Percentiles rank a stretch among this genome's conserved stretches.
phyloP scores from a whole-genome alignment of 2,329 filamentous ascomycete species.

The Acrocalymma vagum region DNA sequence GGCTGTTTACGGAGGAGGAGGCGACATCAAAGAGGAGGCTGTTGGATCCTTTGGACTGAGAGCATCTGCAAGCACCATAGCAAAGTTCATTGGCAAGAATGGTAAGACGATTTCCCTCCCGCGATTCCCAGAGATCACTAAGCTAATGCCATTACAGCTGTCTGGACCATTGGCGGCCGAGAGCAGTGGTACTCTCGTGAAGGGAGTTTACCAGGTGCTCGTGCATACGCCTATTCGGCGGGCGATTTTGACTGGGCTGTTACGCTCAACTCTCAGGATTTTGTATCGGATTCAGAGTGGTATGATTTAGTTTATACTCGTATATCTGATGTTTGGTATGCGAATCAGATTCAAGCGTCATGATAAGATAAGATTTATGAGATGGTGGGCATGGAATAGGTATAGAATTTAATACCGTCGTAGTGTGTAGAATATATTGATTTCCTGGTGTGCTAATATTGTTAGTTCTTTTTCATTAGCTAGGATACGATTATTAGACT shows the following conservation, averaged over 20 bases:
- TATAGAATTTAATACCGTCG: too few relatives aligned
- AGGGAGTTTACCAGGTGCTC: conserved; percentile 9
- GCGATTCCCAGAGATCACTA: neutral
- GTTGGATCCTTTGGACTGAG: conserved; percentile 23
- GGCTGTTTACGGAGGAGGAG: conserved; percentile 21
- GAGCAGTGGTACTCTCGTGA: conserved; percentile 6
- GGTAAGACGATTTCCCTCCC: neutral
- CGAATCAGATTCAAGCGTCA: too few relatives aligned
- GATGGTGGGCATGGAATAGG: too few relatives aligned
- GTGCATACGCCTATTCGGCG: conserved; percentile 10
- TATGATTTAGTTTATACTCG: conserved; percentile 2
- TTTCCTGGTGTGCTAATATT: too few relatives aligned
- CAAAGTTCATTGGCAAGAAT: conserved; percentile 21
- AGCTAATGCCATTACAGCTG: conserved; percentile 4
- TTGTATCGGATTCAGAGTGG: conserved; percentile 7
- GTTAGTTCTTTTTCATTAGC: too few relatives aligned
- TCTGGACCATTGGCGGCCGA: conserved; percentile 9
- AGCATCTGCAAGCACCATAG: conserved; percentile 23
- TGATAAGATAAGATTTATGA: too few relatives aligned
- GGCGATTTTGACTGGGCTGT: conserved; percentile 11
- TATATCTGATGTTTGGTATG: conserved; percentile 7
- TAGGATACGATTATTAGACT: too few relatives aligned
- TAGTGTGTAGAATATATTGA: too few relatives aligned
- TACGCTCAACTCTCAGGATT: conserved; percentile 16
- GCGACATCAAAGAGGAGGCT: conserved; percentile 22